phyloP scores from a whole-genome alignment of 2,329 filamentous ascomycete genomes.

The Nemania sp. region DNA sequence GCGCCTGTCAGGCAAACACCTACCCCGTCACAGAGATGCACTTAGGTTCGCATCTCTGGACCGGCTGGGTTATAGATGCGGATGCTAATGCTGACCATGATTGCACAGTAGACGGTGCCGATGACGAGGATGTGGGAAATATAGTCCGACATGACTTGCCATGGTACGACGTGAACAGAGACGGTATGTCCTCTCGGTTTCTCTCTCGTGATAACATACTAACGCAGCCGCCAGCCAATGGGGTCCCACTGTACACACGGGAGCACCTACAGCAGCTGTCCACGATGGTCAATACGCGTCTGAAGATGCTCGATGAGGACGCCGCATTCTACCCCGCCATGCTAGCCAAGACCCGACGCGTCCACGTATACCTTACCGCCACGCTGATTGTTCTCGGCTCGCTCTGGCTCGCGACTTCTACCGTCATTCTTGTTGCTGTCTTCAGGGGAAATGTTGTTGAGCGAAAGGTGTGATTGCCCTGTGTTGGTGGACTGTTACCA shows the following conservation, averaged over 20 bases:
- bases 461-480: neutral
- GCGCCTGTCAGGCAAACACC: too few relatives aligned
- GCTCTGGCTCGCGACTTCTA: constrained; percentile 5
- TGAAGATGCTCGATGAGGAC: constrained; percentile 1
- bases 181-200: neutral
- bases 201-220: neutral
- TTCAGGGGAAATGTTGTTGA: neutral
- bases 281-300: neutral
- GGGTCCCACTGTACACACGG: constrained; percentile 19
- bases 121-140: neutral
- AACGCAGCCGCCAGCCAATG: constrained; percentile 2
- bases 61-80: too few relatives aligned
- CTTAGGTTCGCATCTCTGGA: too few relatives aligned
- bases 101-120: constrained; percentile 14
- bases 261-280: constrained; percentile 14
- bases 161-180: constrained; percentile 5
- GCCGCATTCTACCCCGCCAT: neutral
- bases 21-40: too few relatives aligned
- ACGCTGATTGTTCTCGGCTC: neutral
- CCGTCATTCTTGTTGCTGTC: constrained; percentile 4
- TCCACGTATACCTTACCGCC: neutral
- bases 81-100: too few relatives aligned
- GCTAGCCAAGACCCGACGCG: neutral
- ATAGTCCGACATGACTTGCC: neutral
- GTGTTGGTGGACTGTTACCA: too few relatives aligned